phyloP scores from a whole-genome alignment of 148 eudicot species.

The Rhododendron simsii region DNA sequence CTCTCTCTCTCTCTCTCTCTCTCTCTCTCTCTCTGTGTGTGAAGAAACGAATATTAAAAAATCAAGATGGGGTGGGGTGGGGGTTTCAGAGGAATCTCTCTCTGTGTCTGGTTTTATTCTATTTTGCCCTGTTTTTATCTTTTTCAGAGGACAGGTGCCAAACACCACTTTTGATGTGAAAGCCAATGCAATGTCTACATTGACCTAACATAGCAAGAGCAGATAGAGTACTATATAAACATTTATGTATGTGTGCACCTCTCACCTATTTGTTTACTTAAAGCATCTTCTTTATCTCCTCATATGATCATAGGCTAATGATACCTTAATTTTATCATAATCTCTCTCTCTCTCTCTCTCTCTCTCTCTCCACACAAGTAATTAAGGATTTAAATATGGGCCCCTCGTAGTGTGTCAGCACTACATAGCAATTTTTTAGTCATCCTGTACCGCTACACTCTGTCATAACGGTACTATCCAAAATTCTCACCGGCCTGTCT shows the following conservation, averaged over 20 bases:
- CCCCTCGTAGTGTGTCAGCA: background rate
- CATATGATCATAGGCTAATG: slow-evolving; percentile 21
- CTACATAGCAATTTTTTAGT: too few species aligned
- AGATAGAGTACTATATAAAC: background rate
- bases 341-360: background rate
- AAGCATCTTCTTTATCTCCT: background rate
- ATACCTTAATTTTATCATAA: background rate
- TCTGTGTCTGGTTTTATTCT: background rate
- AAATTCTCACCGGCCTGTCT: background rate
- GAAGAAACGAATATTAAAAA: background rate
- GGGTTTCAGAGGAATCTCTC: slow-evolving; percentile 5
- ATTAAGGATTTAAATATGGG: too few species aligned
- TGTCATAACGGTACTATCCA: background rate
- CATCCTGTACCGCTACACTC: accelerated
- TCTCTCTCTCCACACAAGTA: too few species aligned
- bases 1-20: too few species aligned
- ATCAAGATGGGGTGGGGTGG: background rate
- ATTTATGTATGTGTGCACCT: background rate
- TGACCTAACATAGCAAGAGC: background rate
- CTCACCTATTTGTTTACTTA: background rate
- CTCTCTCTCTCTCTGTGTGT: too few species aligned
- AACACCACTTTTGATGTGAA: slow-evolving; percentile 16
- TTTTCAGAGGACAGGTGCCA: slow-evolving; percentile 17
- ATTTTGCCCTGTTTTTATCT: background rate
- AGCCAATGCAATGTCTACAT: background rate